Evolutionary conservation across 2,329 filamentous ascomycete species (phyloP), one percentile per base, ranked within the genome.

Genomic region (Aureobasidium namibiae): DNA sequence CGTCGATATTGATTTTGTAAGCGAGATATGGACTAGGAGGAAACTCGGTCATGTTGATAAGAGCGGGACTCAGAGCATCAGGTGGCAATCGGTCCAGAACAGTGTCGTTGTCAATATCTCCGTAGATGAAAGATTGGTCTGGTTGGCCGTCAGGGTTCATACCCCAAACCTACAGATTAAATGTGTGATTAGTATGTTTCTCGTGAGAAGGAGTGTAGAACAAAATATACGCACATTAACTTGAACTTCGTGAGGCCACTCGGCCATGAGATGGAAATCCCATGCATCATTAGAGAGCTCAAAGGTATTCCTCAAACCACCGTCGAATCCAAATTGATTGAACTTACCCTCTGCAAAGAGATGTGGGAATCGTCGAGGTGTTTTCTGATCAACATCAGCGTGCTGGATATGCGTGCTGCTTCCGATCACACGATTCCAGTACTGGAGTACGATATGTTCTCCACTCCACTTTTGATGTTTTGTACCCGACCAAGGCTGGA

Each of bases 251-350:
- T 80, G 78, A 6, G 84, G 84, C 79, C 82, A 87, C 66, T 87
- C 84, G 3, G 78, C 75, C 77, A 85, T 80, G 61, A 86, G 82
- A 62, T 82, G 76, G 64, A 80, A 82, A 21, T 75, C 72, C 85
- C 85, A 87, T 3, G 73, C 70, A 54, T 82, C 75, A 6, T 73
- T 70, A 31, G 76, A 73, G 45, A 81, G 75, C 21, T 73, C 67
- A 72, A 86, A 79, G 6, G 71, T 63, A 58, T 84, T 84, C 2
- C 74, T 67, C 21, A 86, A 66, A 2, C 85, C 84, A 24, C 77
- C 75, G 66, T 87, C 84, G 65, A 80, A 87, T 14, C 84, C 84
- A 65, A 81, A 87, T 61, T 82, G 75, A 65, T 87, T 87, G 70
- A 80, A 86, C 0, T 77, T 75, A 1, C 84, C 85, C 52, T 86